Percentiles rank a stretch among this genome's conserved stretches.
These are phyloP conservation scores for Bocquillonia castaneifolia DNA, from an alignment of 441 rosid species.

Conservation along the genomic window DNA sequence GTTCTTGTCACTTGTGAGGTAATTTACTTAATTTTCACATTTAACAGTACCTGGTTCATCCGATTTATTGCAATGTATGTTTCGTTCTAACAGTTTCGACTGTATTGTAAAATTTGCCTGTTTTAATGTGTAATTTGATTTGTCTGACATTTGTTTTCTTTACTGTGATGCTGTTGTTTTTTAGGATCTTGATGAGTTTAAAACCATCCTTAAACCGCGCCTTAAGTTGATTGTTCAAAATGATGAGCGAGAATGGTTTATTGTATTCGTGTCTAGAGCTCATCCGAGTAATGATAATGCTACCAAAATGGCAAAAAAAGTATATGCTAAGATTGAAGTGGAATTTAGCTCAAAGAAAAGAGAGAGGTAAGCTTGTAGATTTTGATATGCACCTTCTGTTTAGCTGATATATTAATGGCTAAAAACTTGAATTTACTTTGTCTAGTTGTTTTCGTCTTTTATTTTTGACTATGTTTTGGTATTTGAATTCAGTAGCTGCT, in stretches of 20 bases:
- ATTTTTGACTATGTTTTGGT: neutral
- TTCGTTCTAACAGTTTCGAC: too few species aligned
- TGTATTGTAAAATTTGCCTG: neutral
- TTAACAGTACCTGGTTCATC: too few species aligned
- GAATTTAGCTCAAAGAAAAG: conserved; percentile 95
- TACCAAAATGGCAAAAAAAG: conserved; percentile 77
- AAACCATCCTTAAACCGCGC: conserved; percentile 90
- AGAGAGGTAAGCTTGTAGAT: conserved; percentile 58
- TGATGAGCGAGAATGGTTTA: conserved; percentile 96
- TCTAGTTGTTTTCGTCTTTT: neutral
- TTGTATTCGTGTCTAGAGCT: conserved; percentile 90
- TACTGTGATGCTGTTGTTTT: conserved; percentile 9
- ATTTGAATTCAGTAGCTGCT: neutral
- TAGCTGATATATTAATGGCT: conserved; percentile 3
- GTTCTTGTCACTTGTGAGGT: conserved; percentile 99
- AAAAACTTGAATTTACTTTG: neutral
- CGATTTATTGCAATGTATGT: too few species aligned
- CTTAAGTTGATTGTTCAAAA: conserved; percentile 85
- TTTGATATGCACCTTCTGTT: conserved; percentile 12
- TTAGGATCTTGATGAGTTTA: conserved; percentile 98
- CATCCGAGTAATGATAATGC: conserved; percentile 92
- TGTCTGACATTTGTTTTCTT: conserved; percentile 19
- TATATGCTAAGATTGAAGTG: conserved; percentile 87
- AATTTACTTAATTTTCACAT: conserved; percentile 8
- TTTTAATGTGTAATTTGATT: neutral